These are phyloP conservation scores for Epichloe brachyelytri DNA, from an alignment of 2,329 filamentous ascomycete genomes.

Conservation along the genomic window DNA sequence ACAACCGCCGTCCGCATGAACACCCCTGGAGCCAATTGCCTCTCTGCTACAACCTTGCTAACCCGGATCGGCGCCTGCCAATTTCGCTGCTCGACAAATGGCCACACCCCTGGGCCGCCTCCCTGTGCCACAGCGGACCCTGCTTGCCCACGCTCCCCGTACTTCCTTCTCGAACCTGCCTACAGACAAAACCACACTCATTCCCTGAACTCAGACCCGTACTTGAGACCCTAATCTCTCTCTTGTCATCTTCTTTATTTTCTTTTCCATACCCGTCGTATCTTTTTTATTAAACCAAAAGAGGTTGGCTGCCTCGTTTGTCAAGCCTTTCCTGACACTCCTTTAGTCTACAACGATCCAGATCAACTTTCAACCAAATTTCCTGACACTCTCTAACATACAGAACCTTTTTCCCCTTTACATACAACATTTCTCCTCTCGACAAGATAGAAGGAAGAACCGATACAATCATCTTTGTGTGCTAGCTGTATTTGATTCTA, in stretches of 20 bases:
- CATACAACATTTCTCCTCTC: not conserved
- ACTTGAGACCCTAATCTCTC: not conserved
- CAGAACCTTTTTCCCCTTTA: not conserved
- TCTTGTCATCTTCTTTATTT: not conserved
- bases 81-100: constrained; percentile 1
- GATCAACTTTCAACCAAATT: not conserved
- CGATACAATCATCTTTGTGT: not conserved
- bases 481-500: not conserved
- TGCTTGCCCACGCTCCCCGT: not conserved
- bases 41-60: not conserved
- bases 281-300: not conserved
- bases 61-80: not conserved
- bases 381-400: constrained; percentile 2
- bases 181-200: constrained; percentile 3
- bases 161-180: not conserved
- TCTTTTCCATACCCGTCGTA: not conserved
- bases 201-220: not conserved
- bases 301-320: constrained; percentile 6
- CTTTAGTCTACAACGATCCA: not conserved
- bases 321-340: constrained; percentile 7
- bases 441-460: not conserved
- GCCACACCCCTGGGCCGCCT: not conserved
- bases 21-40: not conserved
- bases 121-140: not conserved
- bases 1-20: not conserved